Conservation (phyloP, 106 monocot genomes). For the Posidonia australis region DNA sequence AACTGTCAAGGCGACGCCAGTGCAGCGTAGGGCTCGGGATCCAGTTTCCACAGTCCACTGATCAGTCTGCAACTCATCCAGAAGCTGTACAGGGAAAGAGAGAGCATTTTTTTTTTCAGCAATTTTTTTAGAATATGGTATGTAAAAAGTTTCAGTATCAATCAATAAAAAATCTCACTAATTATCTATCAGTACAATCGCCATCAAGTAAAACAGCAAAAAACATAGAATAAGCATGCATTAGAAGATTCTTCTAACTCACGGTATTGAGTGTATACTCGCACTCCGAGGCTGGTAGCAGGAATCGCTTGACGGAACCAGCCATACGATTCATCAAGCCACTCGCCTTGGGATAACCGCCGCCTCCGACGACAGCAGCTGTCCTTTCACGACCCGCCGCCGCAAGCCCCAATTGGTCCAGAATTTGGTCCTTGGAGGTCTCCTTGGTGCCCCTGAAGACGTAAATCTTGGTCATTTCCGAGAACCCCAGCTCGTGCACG, state of each 20-base stretch:
- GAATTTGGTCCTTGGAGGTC: constrained; percentile 69
- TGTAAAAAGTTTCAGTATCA: too few relatives aligned
- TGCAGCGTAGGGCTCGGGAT: constrained; percentile 70
- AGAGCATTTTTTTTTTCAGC: too few relatives aligned
- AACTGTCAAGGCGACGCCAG: constrained; percentile 84
- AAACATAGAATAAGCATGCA: not conserved
- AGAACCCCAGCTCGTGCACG: constrained; percentile 82
- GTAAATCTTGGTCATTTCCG: constrained; percentile 70
- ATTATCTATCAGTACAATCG: too few relatives aligned
- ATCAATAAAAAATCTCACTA: too few relatives aligned
- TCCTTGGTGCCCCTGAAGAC: constrained; percentile 89
- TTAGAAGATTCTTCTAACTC: not conserved
- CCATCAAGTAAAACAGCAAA: too few relatives aligned
- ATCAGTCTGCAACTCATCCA: constrained; percentile 92
- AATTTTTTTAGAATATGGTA: too few relatives aligned
- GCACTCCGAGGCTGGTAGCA: constrained; percentile 82
- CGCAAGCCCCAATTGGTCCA: constrained; percentile 75
- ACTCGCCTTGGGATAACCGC: not conserved
- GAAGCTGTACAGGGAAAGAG: constrained; percentile 34
- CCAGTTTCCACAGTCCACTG: constrained; percentile 91
- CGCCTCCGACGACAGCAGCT: not conserved
- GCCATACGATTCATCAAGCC: too few relatives aligned
- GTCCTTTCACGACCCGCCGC: constrained; percentile 14
- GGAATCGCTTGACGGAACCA: constrained; percentile 30
- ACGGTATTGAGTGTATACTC: constrained; percentile 85